phyloP scores from a whole-genome alignment of 495 filamentous ascomycete genomes.

The Neurospora cerealis region DNA sequence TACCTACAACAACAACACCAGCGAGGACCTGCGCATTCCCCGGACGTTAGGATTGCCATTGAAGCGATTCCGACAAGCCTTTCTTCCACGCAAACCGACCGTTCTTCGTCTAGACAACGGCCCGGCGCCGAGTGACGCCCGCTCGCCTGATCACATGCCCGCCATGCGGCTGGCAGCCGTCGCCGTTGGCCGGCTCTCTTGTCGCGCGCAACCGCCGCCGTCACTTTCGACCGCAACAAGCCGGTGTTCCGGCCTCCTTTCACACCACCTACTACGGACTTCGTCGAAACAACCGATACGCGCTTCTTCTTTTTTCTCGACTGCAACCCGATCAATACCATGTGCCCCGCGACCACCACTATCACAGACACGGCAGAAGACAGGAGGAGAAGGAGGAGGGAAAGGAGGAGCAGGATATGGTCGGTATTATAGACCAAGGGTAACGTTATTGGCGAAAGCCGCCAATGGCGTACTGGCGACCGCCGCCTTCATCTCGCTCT shows the following conservation, averaged over 20 bases:
- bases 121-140: neutral
- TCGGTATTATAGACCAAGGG: constrained; percentile 10
- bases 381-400: neutral
- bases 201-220: constrained; percentile 9
- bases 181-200: constrained; percentile 18
- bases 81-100: neutral
- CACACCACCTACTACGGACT: neutral
- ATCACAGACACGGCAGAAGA: neutral
- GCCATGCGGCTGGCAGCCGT: constrained; percentile 20
- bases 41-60: neutral
- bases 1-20: neutral
- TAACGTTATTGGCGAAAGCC: constrained; percentile 9
- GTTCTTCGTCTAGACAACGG: neutral
- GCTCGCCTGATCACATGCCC: neutral
- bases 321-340: neutral
- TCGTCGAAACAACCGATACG: neutral
- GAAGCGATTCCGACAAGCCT: neutral
- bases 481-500: constrained; percentile 60
- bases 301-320: neutral
- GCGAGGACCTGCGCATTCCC: neutral
- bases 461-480: constrained; percentile 40
- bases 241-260: neutral
- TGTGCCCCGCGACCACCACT: neutral
- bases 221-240: neutral
- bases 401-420: neutral